These are phyloP conservation scores for Parathielavia appendiculata DNA, from an alignment of 495 filamentous ascomycete species.

Conservation along the genomic window DNA sequence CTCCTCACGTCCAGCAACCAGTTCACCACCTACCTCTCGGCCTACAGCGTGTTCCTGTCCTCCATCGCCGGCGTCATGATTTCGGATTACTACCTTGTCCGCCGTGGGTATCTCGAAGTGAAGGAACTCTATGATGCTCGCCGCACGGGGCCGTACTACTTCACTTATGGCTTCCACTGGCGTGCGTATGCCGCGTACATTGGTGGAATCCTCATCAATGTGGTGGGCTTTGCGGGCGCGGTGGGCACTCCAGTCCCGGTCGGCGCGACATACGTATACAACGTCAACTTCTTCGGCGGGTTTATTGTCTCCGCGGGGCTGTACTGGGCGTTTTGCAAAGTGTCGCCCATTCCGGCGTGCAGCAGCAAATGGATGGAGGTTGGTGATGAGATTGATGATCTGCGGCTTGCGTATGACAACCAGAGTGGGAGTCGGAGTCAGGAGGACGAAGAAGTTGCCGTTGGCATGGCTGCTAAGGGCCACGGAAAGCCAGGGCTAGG, in stretches of 20 bases:
- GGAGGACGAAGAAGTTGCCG: constrained; percentile 7
- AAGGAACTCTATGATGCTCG: constrained; percentile 73
- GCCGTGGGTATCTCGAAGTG: constrained; percentile 74
- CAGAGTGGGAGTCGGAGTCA: constrained; percentile 20
- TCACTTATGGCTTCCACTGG: constrained; percentile 69
- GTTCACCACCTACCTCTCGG: constrained; percentile 91
- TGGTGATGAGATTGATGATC: constrained; percentile 56
- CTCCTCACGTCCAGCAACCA: constrained; percentile 72
- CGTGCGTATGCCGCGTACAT: constrained; percentile 81
- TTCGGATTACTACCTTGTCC: constrained; percentile 85
- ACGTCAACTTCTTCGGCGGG: constrained; percentile 83
- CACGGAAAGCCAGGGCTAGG: constrained; percentile 19
- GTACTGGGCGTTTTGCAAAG: constrained; percentile 65
- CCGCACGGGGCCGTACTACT: constrained; percentile 65
- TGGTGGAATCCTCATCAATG: constrained; percentile 81
- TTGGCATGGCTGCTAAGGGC: constrained; percentile 9
- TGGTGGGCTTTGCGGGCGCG: constrained; percentile 85
- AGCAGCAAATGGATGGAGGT: constrained; percentile 80
- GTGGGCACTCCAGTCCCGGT: constrained; percentile 63
- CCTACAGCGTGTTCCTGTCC: constrained; percentile 93
- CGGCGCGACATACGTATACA: constrained; percentile 83
- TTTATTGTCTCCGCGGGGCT: constrained; percentile 61
- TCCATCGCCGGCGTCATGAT: constrained; percentile 89
- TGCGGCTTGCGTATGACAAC: constrained; percentile 44
- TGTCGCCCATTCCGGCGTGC: constrained; percentile 68